Evolutionary conservation across 2,329 filamentous ascomycete species (phyloP), one percentile per base, ranked within the genome.

Genomic region (Fusarium subglutinans): DNA sequence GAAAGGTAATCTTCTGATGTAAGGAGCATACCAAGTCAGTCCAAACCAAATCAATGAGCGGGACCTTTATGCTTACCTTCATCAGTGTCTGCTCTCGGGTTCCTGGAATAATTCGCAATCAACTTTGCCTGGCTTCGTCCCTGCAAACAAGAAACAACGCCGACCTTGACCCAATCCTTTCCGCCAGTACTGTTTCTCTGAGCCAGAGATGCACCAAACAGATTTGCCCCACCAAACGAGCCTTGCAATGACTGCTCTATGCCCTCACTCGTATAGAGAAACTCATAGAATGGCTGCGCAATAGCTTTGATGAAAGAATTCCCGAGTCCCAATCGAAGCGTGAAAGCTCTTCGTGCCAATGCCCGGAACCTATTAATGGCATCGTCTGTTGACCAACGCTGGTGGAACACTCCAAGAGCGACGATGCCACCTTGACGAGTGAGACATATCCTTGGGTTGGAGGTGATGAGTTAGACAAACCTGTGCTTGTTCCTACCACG

Each of bases 401-500:
- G 18, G 11, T 72, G 61, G 8, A 74, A 74, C 1, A 70, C 38
- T 1, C 69, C 65, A 11, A 72, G 24, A 3, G 69, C 69, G 2
- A 72, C 55, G 17, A 74, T 69, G 1, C 66, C 71, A 7, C 71
- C 64, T 50, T 33, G 47, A 50, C 7, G 11, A 9, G 22, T 50
- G 7, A 50, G 47, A 13, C 7, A 18, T 0, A 0, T 35, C 14
- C 33, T 35, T 3, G 0, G 14, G 3, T 1, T 17, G 33, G 0
- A 35, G 33, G 14, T 8, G 1, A 18, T 7, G 14, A 13, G 7
- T 13, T 2, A 5, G 28, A 50, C 22, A 18, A 50, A 50, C 28
- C 70, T 30, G 71, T 74, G 18, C 71, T 72, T 17, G 71, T 72
- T 6, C 69, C 71, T 4, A 72, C n/a, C 0, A 72, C 69, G 2